Conservation (phyloP, 2,329 filamentous ascomycete species). For the Scopulariopsis brevicaulis region DNA sequence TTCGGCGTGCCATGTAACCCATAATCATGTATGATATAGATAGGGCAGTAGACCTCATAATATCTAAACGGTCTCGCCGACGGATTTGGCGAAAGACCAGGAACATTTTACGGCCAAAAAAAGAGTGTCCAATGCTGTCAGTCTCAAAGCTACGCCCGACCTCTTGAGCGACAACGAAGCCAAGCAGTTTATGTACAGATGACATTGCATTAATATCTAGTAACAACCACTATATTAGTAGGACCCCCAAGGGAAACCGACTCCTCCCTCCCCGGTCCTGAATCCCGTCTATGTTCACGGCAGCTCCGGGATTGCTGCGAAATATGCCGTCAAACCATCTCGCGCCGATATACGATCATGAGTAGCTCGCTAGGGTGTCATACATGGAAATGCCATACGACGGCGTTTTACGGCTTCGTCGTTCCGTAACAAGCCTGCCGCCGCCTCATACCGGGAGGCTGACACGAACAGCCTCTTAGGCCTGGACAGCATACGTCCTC, state of each 20-base stretch:
- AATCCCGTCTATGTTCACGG: neutral
- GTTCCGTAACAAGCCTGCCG: neutral
- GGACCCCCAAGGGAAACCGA: neutral
- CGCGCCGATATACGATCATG: neutral
- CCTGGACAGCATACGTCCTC: conserved; percentile 66
- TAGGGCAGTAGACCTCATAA: neutral
- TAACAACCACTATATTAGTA: neutral
- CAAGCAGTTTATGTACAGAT: neutral
- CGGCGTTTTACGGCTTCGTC: neutral
- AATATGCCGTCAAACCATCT: neutral
- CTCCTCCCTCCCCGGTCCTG: neutral
- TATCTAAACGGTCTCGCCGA: neutral
- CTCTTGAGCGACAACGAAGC: neutral
- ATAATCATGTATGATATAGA: neutral
- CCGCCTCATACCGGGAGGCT: neutral
- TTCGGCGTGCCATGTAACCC: neutral
- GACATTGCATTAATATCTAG: neutral
- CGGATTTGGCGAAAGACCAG: too few relatives aligned
- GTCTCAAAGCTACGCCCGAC: neutral
- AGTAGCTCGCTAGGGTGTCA: neutral
- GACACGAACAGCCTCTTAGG: conserved; percentile 31
- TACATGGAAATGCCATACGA: neutral
- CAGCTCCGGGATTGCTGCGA: neutral
- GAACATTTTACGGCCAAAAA: neutral
- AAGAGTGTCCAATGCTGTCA: neutral